Evolutionary conservation across 345 rosid species (phyloP).

Genomic region (Pistacia vera): DNA sequence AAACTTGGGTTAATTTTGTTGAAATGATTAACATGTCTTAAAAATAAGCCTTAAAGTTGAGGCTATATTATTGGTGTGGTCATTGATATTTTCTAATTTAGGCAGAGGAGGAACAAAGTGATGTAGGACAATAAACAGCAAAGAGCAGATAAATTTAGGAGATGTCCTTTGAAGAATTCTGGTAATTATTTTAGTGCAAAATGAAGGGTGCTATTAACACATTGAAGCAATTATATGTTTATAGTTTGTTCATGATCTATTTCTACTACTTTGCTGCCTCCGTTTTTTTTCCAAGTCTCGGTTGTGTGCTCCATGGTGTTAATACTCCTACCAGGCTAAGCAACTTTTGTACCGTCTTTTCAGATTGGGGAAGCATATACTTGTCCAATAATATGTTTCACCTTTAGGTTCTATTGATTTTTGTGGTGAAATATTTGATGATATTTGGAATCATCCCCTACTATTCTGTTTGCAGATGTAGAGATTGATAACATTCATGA

Average conservation of each 20-base stretch:
- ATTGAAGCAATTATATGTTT: neutral
- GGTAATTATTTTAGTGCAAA: neutral
- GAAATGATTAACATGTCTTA: neutral
- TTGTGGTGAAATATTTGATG: neutral
- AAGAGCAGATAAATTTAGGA: too few species aligned
- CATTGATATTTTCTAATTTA: neutral
- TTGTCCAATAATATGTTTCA: neutral
- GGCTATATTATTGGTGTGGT: neutral
- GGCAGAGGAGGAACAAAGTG: neutral
- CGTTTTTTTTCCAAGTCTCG: neutral
- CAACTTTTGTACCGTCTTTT: neutral
- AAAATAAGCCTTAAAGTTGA: neutral
- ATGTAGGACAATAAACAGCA: too few species aligned
- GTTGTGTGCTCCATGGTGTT: neutral
- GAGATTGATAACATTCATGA: neutral
- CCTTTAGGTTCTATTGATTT: neutral
- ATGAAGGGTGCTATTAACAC: neutral
- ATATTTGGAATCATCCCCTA: neutral
- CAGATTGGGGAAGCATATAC: neutral
- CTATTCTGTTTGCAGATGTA: neutral
- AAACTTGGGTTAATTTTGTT: neutral
- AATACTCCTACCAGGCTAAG: neutral
- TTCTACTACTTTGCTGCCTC: neutral
- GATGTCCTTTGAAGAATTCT: neutral
- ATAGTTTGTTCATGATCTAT: neutral